phyloP scores from a whole-genome alignment of 169 alveolate species.

The Eimeria sp. region DNA sequence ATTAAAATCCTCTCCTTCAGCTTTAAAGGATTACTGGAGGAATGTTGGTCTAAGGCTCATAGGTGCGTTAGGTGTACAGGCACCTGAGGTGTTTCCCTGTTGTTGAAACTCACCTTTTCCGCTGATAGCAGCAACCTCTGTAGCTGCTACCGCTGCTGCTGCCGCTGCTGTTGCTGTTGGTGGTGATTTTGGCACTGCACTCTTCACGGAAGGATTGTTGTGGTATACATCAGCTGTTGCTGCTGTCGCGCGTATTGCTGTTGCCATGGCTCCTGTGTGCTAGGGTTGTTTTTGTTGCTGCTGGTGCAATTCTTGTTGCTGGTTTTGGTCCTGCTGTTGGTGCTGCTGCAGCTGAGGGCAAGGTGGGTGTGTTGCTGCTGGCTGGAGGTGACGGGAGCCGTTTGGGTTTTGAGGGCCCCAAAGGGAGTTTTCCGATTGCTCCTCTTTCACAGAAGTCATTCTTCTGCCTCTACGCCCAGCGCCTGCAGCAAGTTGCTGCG shows the following conservation, averaged over 20 bases:
- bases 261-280: background rate
- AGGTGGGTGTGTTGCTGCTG: conserved; percentile 51
- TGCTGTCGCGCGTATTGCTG: background rate
- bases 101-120: background rate
- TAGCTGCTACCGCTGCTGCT: conserved; percentile 1
- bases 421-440: background rate
- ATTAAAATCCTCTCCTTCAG: background rate
- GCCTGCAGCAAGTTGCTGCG: background rate
- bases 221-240: background rate
- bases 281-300: background rate
- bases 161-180: background rate
- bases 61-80: background rate
- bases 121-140: background rate
- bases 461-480: conserved; percentile 18
- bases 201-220: background rate
- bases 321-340: conserved; percentile 24
- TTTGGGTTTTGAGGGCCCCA: conserved; percentile 40
- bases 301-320: conserved; percentile 3
- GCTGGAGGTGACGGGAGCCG: conserved; percentile 77
- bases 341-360: too few relatives aligned
- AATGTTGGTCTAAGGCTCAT: background rate
- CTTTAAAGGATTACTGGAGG: background rate
- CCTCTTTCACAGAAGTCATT: conserved; percentile 21
- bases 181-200: background rate
- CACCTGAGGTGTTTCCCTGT: too few relatives aligned